Evolutionary conservation across 345 rosid genomes (phyloP).

Genomic region (Salix dunnii): DNA sequence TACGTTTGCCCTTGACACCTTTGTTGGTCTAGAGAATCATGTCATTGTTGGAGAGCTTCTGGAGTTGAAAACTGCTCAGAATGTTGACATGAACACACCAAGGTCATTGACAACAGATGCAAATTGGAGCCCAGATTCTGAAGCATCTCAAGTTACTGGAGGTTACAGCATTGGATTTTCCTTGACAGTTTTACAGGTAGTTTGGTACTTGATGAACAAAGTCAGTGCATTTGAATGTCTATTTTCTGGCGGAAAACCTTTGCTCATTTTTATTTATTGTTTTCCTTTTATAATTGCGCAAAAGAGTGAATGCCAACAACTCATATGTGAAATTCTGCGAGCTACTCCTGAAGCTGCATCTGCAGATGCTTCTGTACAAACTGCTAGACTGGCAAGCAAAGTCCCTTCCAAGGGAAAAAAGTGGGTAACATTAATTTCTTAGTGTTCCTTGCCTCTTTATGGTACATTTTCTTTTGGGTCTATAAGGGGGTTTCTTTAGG

Average conservation of each 20-base stretch:
- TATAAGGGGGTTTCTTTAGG: neutral
- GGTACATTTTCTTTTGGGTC: neutral
- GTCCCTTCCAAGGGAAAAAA: slow-evolving; percentile 67
- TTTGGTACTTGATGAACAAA: neutral
- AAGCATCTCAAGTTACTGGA: slow-evolving; percentile 81
- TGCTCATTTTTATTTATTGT: slow-evolving; percentile 11
- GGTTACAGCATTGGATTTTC: slow-evolving; percentile 92
- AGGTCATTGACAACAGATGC: slow-evolving; percentile 55
- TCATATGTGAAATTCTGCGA: slow-evolving; percentile 94
- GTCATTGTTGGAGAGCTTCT: slow-evolving; percentile 90
- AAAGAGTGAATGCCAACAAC: slow-evolving; percentile 99
- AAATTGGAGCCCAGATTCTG: slow-evolving; percentile 72
- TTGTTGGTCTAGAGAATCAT: slow-evolving; percentile 62
- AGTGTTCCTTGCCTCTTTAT: neutral
- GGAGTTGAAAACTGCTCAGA: slow-evolving; percentile 64
- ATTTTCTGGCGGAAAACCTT: neutral
- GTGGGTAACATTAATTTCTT: slow-evolving; percentile 30
- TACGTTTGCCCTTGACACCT: neutral
- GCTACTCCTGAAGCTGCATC: slow-evolving; percentile 99
- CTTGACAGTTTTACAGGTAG: slow-evolving; percentile 91
- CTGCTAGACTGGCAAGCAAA: slow-evolving; percentile 92
- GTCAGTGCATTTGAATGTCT: neutral
- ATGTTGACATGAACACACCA: slow-evolving; percentile 59
- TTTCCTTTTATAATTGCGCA: slow-evolving; percentile 16
- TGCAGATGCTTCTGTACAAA: slow-evolving; percentile 94